Percentiles rank a stretch among this genome's conserved stretches.
Evolutionary conservation across 2,329 filamentous ascomycete species (phyloP).

Genomic region (Neurospora sp.): DNA sequence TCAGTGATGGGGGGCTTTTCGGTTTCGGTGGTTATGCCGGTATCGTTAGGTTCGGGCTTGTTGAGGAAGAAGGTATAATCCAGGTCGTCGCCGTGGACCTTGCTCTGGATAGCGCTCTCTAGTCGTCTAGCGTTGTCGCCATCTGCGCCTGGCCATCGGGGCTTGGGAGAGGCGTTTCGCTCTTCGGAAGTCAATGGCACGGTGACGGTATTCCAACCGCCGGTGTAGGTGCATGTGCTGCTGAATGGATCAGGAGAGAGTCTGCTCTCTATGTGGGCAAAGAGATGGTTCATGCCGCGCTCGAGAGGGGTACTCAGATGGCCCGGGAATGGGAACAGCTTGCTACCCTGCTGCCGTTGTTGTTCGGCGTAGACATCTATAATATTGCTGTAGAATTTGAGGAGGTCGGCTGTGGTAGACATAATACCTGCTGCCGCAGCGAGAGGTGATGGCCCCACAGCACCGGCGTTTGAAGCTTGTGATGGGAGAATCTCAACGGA

Average conservation of each 20-base stretch:
- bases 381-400: slow-evolving; percentile 6
- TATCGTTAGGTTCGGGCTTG: neutral
- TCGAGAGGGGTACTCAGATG: neutral
- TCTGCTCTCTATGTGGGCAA: neutral
- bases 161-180: neutral
- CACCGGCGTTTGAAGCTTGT: neutral
- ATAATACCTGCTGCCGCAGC: slow-evolving; percentile 9
- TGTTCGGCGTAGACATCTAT: neutral
- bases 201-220: slow-evolving; percentile 4
- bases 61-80: neutral
- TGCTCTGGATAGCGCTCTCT: neutral
- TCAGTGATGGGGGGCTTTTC: slow-evolving; percentile 1
- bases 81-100: neutral
- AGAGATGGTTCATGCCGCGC: slow-evolving; percentile 4
- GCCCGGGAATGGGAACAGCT: neutral
- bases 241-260: neutral
- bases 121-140: slow-evolving; percentile 8
- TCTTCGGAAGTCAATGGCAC: slow-evolving; percentile 1
- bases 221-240: slow-evolving; percentile 4
- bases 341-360: neutral
- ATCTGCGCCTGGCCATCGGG: slow-evolving; percentile 9
- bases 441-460: neutral
- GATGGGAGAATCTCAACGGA: slow-evolving; percentile 1
- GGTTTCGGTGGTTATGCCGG: neutral
- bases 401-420: slow-evolving; percentile 5